Base-by-base conservation (phyloP, 164 flowering plant genomes). In the Buxus sempervirens region DNA sequence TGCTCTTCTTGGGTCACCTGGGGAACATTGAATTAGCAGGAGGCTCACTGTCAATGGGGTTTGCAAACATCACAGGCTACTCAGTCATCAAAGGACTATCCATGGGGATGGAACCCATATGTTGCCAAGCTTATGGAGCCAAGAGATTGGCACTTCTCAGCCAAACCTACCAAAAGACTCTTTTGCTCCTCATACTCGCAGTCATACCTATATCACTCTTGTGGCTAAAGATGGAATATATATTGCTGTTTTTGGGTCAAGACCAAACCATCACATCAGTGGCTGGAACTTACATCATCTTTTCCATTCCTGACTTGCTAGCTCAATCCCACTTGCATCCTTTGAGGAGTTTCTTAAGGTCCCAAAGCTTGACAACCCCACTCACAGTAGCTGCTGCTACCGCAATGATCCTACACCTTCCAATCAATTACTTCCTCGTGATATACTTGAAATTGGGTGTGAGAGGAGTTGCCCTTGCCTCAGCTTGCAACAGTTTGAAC, bases 91-190 rank as follows among this genome's bases (percentile, higher is more conserved):
- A 82, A 64, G 91, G 91, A 12, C 76, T 87, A 1, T 65, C 83
- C 28, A 74, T 75, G 68, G 91, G 86, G 5, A 87, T 87, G 91
- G 91, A 87, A 12, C 89, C 91, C 3, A 84, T 87, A 5, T 85
- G 89, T 36, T 77, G 80, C 70, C 91, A 87, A 73, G 89, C 91
- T 6, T 87, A 45, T 51, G 91, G 91, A 6, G 91, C 91, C 78
- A 83, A 76, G 71, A 71, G 83, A 63, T 78, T 68, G 77, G 70
- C 82, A 0, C 77, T 87, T 14, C 70, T 87, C 16, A 70, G 76
- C 78, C 86, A 87, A 48, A 82, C 84, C 24, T 84, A 73, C 70
- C 77, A 64, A 27, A 85, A 71, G 62, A 77, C 83, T 5, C 42
- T 82, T 7, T 71, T 75, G 36, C 82, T 87, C n/a, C 84, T 85